Percentiles rank a stretch among this genome's conserved stretches.
These are phyloP conservation scores for Pseudogymnoascus sp. DNA, from an alignment of 2,329 filamentous ascomycete genomes.

Conservation along the genomic window DNA sequence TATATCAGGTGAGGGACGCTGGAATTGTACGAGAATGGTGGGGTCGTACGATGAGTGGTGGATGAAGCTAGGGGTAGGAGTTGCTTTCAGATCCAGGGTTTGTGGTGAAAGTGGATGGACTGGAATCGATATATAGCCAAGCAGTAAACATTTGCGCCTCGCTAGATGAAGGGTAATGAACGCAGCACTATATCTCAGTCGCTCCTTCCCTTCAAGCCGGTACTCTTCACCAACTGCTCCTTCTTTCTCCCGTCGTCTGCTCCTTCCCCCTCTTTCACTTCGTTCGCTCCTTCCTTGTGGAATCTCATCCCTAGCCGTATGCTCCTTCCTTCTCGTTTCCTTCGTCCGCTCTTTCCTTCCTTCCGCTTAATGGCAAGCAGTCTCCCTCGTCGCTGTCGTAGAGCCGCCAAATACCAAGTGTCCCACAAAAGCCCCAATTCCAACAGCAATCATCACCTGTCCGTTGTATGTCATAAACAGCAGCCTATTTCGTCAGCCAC, in stretches of 20 bases:
- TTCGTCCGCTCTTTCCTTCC: neutral
- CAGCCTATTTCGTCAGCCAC: constrained; percentile 50
- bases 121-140: neutral
- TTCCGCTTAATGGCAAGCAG: constrained; percentile 68
- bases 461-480: constrained; percentile 99
- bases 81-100: neutral
- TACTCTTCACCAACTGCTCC: neutral
- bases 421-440: constrained; percentile 79
- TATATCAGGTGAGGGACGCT: neutral
- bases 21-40: neutral
- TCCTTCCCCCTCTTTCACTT: neutral
- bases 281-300: neutral
- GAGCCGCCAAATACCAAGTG: constrained; percentile 72
- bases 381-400: constrained; percentile 68
- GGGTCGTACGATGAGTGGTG: neutral
- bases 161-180: neutral
- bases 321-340: neutral
- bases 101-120: neutral
- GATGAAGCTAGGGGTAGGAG: neutral
- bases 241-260: neutral
- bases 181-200: neutral
- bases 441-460: constrained; percentile 90
- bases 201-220: neutral
- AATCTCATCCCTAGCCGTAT: neutral
- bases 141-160: neutral